Conservation (phyloP, 164 flowering plant species). For the Macadamia integrifolia region DNA sequence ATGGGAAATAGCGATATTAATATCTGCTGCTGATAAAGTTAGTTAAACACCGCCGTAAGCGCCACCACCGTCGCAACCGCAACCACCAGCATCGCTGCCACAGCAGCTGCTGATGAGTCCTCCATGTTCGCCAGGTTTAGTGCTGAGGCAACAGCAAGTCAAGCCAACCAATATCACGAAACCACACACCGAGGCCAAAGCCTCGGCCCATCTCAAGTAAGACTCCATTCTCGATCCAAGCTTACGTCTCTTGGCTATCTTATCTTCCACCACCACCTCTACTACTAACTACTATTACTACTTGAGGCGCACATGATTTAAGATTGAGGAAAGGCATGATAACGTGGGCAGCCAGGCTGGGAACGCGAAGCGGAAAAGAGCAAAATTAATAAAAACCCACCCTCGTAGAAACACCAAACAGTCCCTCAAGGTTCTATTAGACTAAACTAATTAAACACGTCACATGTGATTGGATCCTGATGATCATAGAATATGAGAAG, state of each 20-base stretch:
- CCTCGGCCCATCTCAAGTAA: constrained; percentile 24
- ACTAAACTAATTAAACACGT: too few relatives aligned
- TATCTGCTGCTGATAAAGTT: too few relatives aligned
- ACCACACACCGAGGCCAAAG: constrained; percentile 29
- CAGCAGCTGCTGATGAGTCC: constrained; percentile 13
- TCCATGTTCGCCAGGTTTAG: constrained; percentile 18
- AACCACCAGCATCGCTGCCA: constrained; percentile 36
- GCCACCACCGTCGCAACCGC: not conserved
- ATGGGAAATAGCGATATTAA: too few relatives aligned
- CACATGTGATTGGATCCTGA: too few relatives aligned
- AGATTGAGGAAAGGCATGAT: not conserved
- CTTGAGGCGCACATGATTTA: not conserved
- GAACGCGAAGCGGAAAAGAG: not conserved
- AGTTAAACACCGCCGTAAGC: not conserved
- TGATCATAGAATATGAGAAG: too few relatives aligned
- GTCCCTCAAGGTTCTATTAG: too few relatives aligned
- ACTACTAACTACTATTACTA: too few relatives aligned
- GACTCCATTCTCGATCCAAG: not conserved
- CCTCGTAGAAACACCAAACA: too few relatives aligned
- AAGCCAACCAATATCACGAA: constrained; percentile 34
- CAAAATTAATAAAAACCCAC: too few relatives aligned
- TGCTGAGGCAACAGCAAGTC: constrained; percentile 30
- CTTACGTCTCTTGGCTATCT: too few relatives aligned
- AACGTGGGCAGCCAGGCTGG: not conserved
- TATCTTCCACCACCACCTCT: too few relatives aligned